Base-by-base conservation (phyloP, 2,329 filamentous ascomycete species). In the Pseudofabraea citricarpa region DNA sequence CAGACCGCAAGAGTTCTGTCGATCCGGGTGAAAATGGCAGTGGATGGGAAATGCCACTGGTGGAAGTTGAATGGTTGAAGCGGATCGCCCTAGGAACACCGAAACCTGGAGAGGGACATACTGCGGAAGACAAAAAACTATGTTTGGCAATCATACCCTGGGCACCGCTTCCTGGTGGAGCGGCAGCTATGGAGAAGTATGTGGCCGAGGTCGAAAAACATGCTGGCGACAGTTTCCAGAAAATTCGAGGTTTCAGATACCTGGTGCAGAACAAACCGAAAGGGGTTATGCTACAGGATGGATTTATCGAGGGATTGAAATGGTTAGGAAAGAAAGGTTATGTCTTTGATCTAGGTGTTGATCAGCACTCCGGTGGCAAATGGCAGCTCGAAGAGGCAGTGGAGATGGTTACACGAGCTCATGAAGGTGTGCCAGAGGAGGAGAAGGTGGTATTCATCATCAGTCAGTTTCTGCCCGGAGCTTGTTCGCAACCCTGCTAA, bases 281-380 rank as follows among this genome's bases (percentile, higher is more conserved):
- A 21, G 83, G 84, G 4, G 78, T 77, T 1, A 83, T 87, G 71
- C 56, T 90, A 35, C 64, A 73, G 36, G 67, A 74, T 9, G 69
- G 66, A 6, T 89, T 90, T 59, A 73, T 89, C 45, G 79, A 81
- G 45, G 71, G 76, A 4, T 59, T 90, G 55, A 79, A 73, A 65
- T 75, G 83, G 60, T 66, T 90, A 36, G 85, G 81, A 4, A 71
- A 71, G 41, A 72, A 71, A 47, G 78, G 79, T 1, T 76, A 83
- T 56, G 74, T 77, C 2, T 95, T 96, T 61, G 91, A 96, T 61
- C 69, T 95, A 0, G 90, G 87, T 1, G 78, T 95, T 10, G 89
- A 96, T 70, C 80, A 86, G 56, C 79, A 87, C 60, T 73, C 79
- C n/a, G 79, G 85, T 21, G 90, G 89, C 5, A 72, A 83, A 46